Evolutionary conservation across 805 yeast genomes (phyloP).

Genomic region (Brettanomyces nanus): DNA sequence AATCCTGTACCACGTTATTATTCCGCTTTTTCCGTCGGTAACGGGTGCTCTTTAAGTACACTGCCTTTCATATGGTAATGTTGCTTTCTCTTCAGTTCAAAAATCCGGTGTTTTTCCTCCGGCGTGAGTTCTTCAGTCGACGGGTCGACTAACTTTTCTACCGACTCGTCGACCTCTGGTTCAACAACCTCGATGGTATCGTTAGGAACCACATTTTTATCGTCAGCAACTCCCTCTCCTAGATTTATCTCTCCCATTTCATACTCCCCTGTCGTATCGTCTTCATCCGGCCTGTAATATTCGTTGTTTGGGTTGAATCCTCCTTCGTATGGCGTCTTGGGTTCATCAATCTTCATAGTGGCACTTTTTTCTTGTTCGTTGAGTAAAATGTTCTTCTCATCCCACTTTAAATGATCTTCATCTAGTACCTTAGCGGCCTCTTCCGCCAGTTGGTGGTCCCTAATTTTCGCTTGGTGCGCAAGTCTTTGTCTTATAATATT

Average conservation of each 20-base stretch:
- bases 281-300: constrained; percentile 65
- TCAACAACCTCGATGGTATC: constrained; percentile 15
- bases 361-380: constrained; percentile 68
- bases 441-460: constrained; percentile 11
- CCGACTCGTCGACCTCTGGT: constrained; percentile 10
- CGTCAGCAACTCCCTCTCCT: constrained; percentile 29
- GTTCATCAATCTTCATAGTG: constrained; percentile 84
- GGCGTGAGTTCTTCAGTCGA: constrained; percentile 35
- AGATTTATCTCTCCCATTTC: constrained; percentile 18
- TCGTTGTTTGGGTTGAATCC: constrained; percentile 80
- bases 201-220: constrained; percentile 6
- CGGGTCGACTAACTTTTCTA: no score
- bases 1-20: no score
- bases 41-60: constrained; percentile 34
- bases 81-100: constrained; percentile 71
- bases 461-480: constrained; percentile 26
- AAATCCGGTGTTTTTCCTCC: constrained; percentile 55
- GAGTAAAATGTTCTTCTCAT: constrained; percentile 64
- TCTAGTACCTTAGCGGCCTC: constrained; percentile 4
- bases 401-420: constrained; percentile 66
- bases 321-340: constrained; percentile 92
- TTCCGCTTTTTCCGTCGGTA: constrained; percentile 28
- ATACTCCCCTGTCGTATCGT: constrained; percentile 32
- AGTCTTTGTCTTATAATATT: constrained; percentile 39
- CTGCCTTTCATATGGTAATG: constrained; percentile 62